Conservation (phyloP, 192 early-diverging fungal genomes). For the Chytriomyces sp. region DNA sequence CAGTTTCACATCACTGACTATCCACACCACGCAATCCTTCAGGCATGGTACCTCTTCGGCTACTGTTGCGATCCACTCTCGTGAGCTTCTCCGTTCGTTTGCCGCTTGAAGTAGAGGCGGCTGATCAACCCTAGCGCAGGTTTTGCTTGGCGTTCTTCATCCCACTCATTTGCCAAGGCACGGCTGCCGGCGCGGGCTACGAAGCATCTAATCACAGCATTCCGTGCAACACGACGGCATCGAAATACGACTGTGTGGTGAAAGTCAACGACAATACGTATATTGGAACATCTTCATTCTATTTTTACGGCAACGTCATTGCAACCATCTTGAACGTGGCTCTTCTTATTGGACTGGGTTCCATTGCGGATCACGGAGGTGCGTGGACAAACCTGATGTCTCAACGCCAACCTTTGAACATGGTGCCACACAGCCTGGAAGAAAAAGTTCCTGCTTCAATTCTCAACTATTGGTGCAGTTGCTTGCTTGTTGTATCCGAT, state of each 20-base stretch:
- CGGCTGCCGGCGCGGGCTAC: conserved; percentile 19
- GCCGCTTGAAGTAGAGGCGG: not conserved
- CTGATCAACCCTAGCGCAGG: not conserved
- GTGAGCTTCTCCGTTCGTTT: not conserved
- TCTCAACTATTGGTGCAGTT: conserved; percentile 18
- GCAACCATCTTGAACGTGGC: conserved; percentile 33
- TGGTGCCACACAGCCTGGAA: conserved; percentile 3
- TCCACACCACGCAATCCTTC: not conserved
- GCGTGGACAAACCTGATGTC: not conserved
- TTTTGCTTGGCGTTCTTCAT: conserved; percentile 31
- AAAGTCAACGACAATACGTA: conserved; percentile 8
- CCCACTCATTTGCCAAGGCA: conserved; percentile 34
- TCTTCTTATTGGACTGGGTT: conserved; percentile 35
- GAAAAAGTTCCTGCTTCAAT: conserved; percentile 33
- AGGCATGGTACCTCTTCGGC: conserved; percentile 19
- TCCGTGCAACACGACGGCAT: conserved; percentile 33
- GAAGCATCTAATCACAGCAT: conserved; percentile 15
- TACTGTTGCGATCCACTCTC: not conserved
- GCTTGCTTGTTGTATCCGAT: conserved; percentile 2
- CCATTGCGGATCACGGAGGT: conserved; percentile 47
- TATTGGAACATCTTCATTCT: conserved; percentile 31
- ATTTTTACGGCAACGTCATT: conserved; percentile 38
- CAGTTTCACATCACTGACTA: not conserved
- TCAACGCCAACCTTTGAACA: not conserved
- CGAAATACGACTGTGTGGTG: conserved; percentile 31